phyloP scores from a whole-genome alignment of 495 filamentous ascomycete genomes.

The Amphirosellinia nigrospora region DNA sequence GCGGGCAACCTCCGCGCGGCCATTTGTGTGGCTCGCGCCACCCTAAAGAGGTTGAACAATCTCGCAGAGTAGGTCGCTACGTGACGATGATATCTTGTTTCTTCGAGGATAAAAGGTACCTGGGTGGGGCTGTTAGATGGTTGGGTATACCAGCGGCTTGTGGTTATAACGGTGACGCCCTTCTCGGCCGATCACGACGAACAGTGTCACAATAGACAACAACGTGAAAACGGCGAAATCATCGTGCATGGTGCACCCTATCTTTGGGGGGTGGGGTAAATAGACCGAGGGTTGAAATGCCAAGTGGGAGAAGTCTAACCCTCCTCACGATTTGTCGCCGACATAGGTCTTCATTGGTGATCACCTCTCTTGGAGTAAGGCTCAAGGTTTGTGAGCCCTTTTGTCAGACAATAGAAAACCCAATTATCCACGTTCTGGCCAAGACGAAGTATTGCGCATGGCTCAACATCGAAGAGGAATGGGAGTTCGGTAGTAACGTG shows the following conservation, averaged over 20 bases:
- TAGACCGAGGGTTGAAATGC: background rate
- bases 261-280: background rate
- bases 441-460: background rate
- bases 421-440: background rate
- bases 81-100: slow-evolving; percentile 25
- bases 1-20: background rate
- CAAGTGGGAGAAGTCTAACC: background rate
- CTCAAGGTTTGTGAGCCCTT: slow-evolving; percentile 6
- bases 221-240: background rate
- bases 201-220: background rate
- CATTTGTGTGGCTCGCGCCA: slow-evolving; percentile 2
- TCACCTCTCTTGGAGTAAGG: background rate
- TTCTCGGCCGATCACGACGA: background rate
- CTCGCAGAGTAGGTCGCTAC: slow-evolving; percentile 14
- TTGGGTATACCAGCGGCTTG: slow-evolving; percentile 3
- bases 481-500: background rate
- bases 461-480: background rate
- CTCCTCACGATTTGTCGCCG: background rate
- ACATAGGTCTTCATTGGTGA: slow-evolving; percentile 7
- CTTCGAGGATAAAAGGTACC: background rate
- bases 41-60: slow-evolving; percentile 7
- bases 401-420: background rate
- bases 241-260: background rate
- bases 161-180: slow-evolving; percentile 12
- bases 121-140: slow-evolving; percentile 14